Base-by-base conservation (phyloP, 164 flowering plant species). In the Aristolochia fimbriata region DNA sequence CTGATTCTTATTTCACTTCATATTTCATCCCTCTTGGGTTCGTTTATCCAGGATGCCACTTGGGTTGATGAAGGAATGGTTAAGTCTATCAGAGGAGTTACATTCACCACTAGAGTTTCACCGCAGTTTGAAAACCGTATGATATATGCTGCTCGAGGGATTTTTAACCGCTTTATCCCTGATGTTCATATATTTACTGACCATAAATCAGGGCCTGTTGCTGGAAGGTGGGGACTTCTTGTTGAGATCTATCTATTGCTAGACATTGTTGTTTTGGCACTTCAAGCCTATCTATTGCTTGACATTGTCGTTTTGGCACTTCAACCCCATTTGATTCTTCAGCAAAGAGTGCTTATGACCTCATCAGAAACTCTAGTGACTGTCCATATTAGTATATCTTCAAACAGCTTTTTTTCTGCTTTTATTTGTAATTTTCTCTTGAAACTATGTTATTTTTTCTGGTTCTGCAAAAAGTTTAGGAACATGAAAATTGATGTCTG, bases 61-160 rank as follows among this genome's bases (percentile, higher is more conserved):
- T 87, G 96, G 91, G 73, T 74, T 61, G 97, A 88, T 73, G 87
- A 74, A 67, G 99, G 97, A 66, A 66, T 88, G 88, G 97, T 94
- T 54, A 88, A 85, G 78, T 81, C 93, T 66, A 94, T 94, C 53
- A 79, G 99, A 73, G 96, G 97, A 54, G 72, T 59, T 56, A 68
- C 84, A 12, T 94, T 83, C 63, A 81, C 97, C 9, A 74, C 91
- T 22, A 79, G 74, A 71, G 96, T 91, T 4, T 78, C 91, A 63
- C 60, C 77, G 48, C 82, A 87, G 63, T 77, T 82, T 76, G 97
- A 88, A 67, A 75, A 83, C 58, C 60, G 70, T 17, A 83, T 91
- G 93, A 73, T 77, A 57, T 73, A 83, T 73, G 79, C 93, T 33
- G 92, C 96, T 57, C 91, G 92, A 71, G 95, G 92, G 54, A 77